Evolutionary conservation across 805 yeast species (phyloP).

Genomic region (Ogataea chonburiensis): DNA sequence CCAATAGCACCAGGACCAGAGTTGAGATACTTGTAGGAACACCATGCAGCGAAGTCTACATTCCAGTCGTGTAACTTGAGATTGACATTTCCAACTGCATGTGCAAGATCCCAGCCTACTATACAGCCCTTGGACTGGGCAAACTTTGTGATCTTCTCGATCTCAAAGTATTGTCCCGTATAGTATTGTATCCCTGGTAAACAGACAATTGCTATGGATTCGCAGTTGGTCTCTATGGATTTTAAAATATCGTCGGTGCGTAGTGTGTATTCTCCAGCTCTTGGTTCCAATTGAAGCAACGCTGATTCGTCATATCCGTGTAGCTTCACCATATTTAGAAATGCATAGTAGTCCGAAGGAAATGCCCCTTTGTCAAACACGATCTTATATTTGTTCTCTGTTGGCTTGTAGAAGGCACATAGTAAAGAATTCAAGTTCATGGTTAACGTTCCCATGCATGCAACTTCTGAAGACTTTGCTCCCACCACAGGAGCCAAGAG

Average conservation of each 20-base stretch:
- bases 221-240: conserved; percentile 53
- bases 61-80: conserved; percentile 80
- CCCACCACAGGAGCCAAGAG: conserved; percentile 75
- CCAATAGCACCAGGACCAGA: conserved; percentile 94
- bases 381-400: conserved; percentile 58
- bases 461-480: conserved; percentile 72
- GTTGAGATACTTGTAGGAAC: conserved; percentile 87
- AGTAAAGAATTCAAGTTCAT: conserved; percentile 75
- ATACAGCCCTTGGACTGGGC: conserved; percentile 54
- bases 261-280: conserved; percentile 54
- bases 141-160: conserved; percentile 60
- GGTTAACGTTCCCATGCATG: conserved; percentile 84
- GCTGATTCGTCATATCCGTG: conserved; percentile 53
- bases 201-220: conserved; percentile 68
- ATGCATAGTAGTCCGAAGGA: conserved; percentile 90
- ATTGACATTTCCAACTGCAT: conserved; percentile 86
- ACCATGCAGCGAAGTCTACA: conserved; percentile 94
- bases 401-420: conserved; percentile 72
- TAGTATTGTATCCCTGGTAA: conserved; percentile 90
- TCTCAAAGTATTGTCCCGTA: conserved; percentile 85
- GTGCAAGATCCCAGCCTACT: conserved; percentile 96
- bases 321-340: conserved; percentile 66
- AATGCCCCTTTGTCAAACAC: conserved; percentile 85
- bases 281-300: conserved; percentile 63
- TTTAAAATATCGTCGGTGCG: conserved; percentile 62